phyloP scores from a whole-genome alignment of 805 yeast genomes.

The Candida vartiovaarae region DNA sequence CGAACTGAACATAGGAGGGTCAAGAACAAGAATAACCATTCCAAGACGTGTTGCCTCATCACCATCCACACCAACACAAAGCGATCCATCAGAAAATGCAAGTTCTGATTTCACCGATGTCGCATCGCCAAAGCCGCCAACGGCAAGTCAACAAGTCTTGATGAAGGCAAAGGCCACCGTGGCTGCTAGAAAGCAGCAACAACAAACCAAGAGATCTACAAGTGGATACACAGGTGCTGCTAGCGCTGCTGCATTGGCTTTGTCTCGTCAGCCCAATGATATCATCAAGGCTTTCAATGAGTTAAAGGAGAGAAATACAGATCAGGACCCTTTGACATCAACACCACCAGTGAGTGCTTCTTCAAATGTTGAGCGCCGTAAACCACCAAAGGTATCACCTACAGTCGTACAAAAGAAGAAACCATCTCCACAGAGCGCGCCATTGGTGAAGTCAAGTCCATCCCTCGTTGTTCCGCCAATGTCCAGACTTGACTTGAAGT shows the following conservation, averaged over 20 bases:
- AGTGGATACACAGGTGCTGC: constrained; percentile 16
- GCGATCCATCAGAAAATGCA: neutral
- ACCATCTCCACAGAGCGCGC: neutral
- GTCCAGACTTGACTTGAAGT: constrained; percentile 49
- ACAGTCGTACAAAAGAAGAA: constrained; percentile 13
- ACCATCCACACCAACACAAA: constrained; percentile 17
- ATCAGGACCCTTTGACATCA: neutral
- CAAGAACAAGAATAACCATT: constrained; percentile 18
- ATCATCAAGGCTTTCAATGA: constrained; percentile 18
- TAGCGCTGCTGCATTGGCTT: constrained; percentile 22
- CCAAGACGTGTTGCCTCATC: constrained; percentile 20
- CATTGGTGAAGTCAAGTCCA: neutral
- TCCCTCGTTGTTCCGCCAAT: constrained; percentile 35
- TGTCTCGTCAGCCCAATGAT: constrained; percentile 23
- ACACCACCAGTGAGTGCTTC: constrained; percentile 7
- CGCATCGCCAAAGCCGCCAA: constrained; percentile 10
- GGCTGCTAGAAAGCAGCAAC: constrained; percentile 23
- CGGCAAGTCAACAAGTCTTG: constrained; percentile 21
- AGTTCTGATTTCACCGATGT: constrained; percentile 10
- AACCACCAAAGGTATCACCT: constrained; percentile 8
- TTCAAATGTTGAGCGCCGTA: constrained; percentile 4
- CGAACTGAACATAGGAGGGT: constrained; percentile 27
- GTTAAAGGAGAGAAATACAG: constrained; percentile 4
- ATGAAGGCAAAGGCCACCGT: constrained; percentile 22
- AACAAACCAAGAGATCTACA: constrained; percentile 2